Percentiles rank a stretch among this genome's conserved stretches.
Conservation (phyloP, 2,329 filamentous ascomycete species). For the Tolypocladium tundrense region DNA sequence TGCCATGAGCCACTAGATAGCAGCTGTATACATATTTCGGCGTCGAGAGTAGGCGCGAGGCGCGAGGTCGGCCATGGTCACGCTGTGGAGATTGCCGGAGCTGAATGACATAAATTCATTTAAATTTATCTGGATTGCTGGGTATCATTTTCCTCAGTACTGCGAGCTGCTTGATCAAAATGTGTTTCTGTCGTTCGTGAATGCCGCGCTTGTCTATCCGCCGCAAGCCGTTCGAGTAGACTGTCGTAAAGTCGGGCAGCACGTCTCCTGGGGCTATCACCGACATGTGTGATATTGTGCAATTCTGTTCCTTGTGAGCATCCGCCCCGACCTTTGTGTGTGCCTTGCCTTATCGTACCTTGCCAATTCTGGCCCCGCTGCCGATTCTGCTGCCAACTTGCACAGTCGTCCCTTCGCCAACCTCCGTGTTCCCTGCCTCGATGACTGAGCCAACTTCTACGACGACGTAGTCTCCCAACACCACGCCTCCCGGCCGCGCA, state of each 20-base stretch:
- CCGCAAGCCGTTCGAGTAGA: slow-evolving; percentile 54
- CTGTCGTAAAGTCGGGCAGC: slow-evolving; percentile 57
- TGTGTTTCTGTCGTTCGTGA: slow-evolving; percentile 52
- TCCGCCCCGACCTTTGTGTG: background rate
- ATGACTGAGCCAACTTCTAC: slow-evolving; percentile 50
- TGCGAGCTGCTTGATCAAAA: slow-evolving; percentile 57
- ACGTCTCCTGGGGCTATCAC: slow-evolving; percentile 45
- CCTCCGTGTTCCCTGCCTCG: slow-evolving; percentile 51
- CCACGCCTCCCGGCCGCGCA: slow-evolving; percentile 35
- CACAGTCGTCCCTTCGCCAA: slow-evolving; percentile 50
- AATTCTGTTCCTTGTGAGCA: slow-evolving; percentile 36
- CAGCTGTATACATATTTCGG: background rate
- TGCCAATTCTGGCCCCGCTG: slow-evolving; percentile 50
- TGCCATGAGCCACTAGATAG: slow-evolving; percentile 30
- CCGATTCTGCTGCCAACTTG: slow-evolving; percentile 52
- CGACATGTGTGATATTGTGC: slow-evolving; percentile 58
- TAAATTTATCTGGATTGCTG: slow-evolving; percentile 46
- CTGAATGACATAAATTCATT: slow-evolving; percentile 12
- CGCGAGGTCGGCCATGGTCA: background rate
- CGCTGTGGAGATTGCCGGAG: background rate
- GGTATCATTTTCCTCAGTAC: slow-evolving; percentile 56
- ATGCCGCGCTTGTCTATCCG: slow-evolving; percentile 50
- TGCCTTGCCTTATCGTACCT: slow-evolving; percentile 30
- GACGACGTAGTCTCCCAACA: slow-evolving; percentile 49
- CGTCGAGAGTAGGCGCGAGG: background rate